These are phyloP conservation scores for Malassezia brasiliensis DNA, from an alignment of 1,284 basidiomycete genomes.

Conservation along the genomic window DNA sequence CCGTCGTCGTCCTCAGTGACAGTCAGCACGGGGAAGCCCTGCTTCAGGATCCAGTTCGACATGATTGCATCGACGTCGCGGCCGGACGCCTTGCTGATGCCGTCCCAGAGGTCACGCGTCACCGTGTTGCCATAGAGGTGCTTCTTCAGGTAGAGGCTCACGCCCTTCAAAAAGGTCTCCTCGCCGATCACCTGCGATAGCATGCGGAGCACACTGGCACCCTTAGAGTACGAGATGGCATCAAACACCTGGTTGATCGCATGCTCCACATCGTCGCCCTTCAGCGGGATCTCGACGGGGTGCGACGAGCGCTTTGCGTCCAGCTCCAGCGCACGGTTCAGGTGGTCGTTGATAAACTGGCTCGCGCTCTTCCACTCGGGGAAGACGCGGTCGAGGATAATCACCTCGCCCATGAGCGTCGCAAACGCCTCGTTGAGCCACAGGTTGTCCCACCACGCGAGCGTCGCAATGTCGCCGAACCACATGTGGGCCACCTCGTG, in stretches of 20 bases:
- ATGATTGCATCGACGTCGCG: conserved; percentile 70
- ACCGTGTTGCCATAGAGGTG: conserved; percentile 70
- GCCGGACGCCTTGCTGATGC: conserved; percentile 69
- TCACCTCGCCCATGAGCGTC: conserved; percentile 68
- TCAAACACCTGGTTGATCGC: conserved; percentile 34
- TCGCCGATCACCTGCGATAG: conserved; percentile 68
- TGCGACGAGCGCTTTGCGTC: conserved; percentile 85
- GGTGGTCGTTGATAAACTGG: conserved; percentile 53
- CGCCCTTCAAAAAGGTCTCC: conserved; percentile 54
- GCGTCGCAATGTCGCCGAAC: conserved; percentile 79
- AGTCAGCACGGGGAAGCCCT: conserved; percentile 63
- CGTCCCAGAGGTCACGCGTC: conserved; percentile 78
- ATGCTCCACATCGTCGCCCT: conserved; percentile 26
- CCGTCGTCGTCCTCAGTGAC: conserved; percentile 60
- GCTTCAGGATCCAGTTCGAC: conserved; percentile 83
- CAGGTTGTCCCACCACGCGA: conserved; percentile 69
- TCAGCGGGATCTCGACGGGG: conserved; percentile 71
- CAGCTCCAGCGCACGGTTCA: conserved; percentile 60
- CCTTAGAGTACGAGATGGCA: conserved; percentile 48
- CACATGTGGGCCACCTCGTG: conserved; percentile 58
- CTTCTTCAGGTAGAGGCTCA: conserved; percentile 74
- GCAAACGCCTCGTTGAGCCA: conserved; percentile 68
- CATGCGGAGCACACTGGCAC: conserved; percentile 70
- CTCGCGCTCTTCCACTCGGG: conserved; percentile 54
- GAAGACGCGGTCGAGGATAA: conserved; percentile 59